Percentiles rank a stretch among this genome's conserved stretches.
These are phyloP conservation scores for Vigna angularis DNA, from an alignment of 306 rosid genomes.

Conservation along the genomic window DNA sequence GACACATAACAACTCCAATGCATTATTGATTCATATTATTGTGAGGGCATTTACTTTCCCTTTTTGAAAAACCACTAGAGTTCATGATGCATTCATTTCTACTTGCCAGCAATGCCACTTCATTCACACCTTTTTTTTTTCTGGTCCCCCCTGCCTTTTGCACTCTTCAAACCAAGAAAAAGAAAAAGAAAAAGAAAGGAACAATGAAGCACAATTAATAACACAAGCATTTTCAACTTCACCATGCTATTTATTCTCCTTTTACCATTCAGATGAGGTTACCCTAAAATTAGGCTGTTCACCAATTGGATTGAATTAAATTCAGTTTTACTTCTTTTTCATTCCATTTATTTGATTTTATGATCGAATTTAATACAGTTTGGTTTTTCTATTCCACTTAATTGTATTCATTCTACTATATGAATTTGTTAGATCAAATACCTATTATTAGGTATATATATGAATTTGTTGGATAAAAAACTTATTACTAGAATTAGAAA, in stretches of 20 bases:
- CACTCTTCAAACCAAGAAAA: not conserved
- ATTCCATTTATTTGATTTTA: not conserved
- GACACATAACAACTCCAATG: slow-evolving; percentile 16
- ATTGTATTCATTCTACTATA: no score
- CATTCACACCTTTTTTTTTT: not conserved
- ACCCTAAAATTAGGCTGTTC: not conserved
- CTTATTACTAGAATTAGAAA: no score
- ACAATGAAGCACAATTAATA: not conserved
- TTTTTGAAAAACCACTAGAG: slow-evolving; percentile 2
- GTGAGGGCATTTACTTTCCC: not conserved
- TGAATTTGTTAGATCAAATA: no score
- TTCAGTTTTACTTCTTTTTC: not conserved
- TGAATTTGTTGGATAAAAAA: no score
- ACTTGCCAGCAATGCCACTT: no score
- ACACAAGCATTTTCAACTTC: not conserved
- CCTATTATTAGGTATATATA: no score
- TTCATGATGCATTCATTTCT: not conserved
- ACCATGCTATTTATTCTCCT: not conserved
- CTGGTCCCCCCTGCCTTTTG: not conserved
- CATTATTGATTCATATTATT: slow-evolving; percentile 14
- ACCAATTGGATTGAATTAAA: not conserved
- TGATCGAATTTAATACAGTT: no score
- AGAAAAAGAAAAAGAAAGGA: not conserved
- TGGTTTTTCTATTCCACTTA: no score
- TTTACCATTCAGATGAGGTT: not conserved